Evolutionary conservation across 2,329 filamentous ascomycete species (phyloP), one percentile per base, ranked within the genome.

Genomic region (Teratosphaeria gauchensis): DNA sequence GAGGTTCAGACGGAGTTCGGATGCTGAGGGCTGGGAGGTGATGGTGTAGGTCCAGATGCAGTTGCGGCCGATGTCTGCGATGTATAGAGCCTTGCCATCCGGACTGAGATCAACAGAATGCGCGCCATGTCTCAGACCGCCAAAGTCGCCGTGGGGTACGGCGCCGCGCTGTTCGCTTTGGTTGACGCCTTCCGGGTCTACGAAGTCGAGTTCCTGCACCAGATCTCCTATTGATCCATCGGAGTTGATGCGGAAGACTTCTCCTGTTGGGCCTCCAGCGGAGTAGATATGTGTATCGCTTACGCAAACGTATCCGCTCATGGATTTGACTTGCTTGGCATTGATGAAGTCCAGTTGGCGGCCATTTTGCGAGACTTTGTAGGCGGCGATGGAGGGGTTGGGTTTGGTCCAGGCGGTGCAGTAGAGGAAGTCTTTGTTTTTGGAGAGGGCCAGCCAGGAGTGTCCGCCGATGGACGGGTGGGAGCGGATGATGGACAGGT

Each of bases 51-150:
- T 69, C 67, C 68, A 73, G 59, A 73, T 69, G 51, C 68, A 71
- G 59, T 73, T 73, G 21, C 71, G 62, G 8, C 71, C 70, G 31
- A 73, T 72, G 53, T 72, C 71, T 1, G 69, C 71, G 8, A 73
- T 63, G 51, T 69, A 73, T 16, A 72, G 55, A 1, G 59, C 58
- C 31, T 64, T 64, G 1, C 67, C 67, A 58, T 72, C 69, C 0
- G 69, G 66, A 9, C 63, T 66, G 3, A 73, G 54, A 56, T 73
- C 71, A 1, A 69, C 66, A 32, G 61, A 65, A 57, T 73, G 70
- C 8, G 68, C 64, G 19, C 71, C 71, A 62, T 72, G 70, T 55
- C 71, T 59, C 52, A 73, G 56, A 1, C 70, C 71, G 6, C 69
- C 71, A 48, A 73, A 73, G 56, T 68, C 65, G 46, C 71, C 71